Evolutionary conservation across 495 filamentous ascomycete species (phyloP).

Genomic region (Jackrogersella multiformis): DNA sequence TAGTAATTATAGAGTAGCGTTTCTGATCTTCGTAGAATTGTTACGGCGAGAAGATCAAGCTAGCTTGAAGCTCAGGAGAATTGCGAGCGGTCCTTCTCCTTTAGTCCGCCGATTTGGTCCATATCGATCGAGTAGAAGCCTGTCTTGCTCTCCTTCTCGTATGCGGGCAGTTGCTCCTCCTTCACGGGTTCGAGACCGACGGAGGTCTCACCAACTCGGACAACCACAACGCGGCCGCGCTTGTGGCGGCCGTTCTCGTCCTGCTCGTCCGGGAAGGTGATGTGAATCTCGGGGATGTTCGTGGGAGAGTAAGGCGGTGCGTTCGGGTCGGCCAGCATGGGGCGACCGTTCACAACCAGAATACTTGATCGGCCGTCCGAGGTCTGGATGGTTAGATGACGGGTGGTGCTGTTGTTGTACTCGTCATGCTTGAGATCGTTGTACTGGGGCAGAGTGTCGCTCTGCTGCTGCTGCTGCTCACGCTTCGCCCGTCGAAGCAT

Average conservation of each 20-base stretch:
- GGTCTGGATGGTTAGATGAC: conserved; percentile 60
- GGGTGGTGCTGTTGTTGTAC: conserved; percentile 54
- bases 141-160: conserved; percentile 76
- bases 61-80: conserved; percentile 45
- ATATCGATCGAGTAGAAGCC: conserved; percentile 93
- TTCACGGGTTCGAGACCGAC: conserved; percentile 87
- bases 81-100: conserved; percentile 74
- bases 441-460: conserved; percentile 68
- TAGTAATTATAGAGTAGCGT: conserved; percentile 15
- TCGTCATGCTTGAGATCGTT: conserved; percentile 61
- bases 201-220: conserved; percentile 85
- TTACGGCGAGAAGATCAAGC: conserved; percentile 5
- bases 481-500: conserved; percentile 69
- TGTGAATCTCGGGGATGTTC: conserved; percentile 91
- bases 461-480: conserved; percentile 58
- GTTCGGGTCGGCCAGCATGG: conserved; percentile 75
- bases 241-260: conserved; percentile 86
- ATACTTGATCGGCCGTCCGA: conserved; percentile 77
- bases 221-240: conserved; percentile 89
- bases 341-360: conserved; percentile 73
- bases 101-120: conserved; percentile 91
- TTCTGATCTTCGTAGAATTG: conserved; percentile 16
- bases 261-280: conserved; percentile 96
- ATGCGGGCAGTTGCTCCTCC: conserved; percentile 85
- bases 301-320: conserved; percentile 80